A percentile compares a stretch with the other conserved stretches of the same genome.
These are phyloP conservation scores for Straminergon stramineum DNA, from an alignment of 225 moss, liverwort and hornwort genomes.

Conservation along the genomic window DNA sequence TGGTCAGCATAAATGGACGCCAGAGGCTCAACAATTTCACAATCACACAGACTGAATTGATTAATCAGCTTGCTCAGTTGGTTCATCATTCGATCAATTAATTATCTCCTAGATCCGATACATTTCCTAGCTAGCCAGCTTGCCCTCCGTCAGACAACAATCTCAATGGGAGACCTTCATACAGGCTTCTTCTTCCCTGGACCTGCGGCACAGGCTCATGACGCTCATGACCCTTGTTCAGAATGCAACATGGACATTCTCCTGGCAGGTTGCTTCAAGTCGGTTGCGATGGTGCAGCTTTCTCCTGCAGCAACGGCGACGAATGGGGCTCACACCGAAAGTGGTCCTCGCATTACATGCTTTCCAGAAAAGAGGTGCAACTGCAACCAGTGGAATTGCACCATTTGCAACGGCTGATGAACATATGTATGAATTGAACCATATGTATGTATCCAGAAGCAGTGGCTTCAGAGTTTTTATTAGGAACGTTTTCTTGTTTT, in stretches of 20 bases:
- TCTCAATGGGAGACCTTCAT: neutral
- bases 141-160: neutral
- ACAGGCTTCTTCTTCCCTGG: neutral
- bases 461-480: neutral
- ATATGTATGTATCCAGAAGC: too few species aligned
- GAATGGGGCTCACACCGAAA: neutral
- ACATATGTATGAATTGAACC: neutral
- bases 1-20: neutral
- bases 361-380: neutral
- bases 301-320: neutral
- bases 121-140: neutral
- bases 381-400: neutral
- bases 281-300: neutral
- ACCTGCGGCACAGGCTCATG: neutral
- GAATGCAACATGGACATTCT: neutral
- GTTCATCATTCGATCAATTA: neutral
- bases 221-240: neutral
- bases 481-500: neutral
- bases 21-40: neutral
- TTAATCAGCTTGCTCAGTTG: neutral
- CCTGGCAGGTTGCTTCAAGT: neutral
- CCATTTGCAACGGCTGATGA: neutral
- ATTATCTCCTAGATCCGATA: neutral
- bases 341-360: neutral
- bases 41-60: neutral